Conservation (phyloP, 306 rosid species). For the Dryas drummondii region DNA sequence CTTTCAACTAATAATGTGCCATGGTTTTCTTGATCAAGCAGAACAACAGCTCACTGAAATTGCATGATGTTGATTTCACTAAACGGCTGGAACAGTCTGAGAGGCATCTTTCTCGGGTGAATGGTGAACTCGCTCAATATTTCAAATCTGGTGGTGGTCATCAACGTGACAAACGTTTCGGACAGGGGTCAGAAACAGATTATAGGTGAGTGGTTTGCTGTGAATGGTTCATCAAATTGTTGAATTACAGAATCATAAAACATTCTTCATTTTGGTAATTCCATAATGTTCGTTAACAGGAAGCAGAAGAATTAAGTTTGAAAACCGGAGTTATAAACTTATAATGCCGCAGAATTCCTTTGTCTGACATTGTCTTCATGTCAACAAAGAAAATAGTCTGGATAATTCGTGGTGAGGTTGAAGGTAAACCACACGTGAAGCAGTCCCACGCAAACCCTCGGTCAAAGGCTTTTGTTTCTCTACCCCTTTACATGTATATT, state of each 20-base stretch:
- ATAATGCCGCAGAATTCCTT: background rate
- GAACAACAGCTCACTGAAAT: slow-evolving; percentile 40
- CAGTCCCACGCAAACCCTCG: too few species aligned
- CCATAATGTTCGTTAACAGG: background rate
- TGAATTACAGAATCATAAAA: background rate
- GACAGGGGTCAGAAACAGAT: slow-evolving; percentile 21
- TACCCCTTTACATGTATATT: too few species aligned
- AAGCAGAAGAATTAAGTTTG: slow-evolving; percentile 16
- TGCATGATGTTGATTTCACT: slow-evolving; percentile 42
- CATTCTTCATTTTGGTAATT: slow-evolving; percentile 2
- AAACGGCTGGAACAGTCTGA: slow-evolving; percentile 62
- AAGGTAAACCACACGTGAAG: too few species aligned
- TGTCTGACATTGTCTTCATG: too few species aligned
- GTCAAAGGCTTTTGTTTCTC: too few species aligned
- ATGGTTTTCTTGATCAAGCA: slow-evolving; percentile 31
- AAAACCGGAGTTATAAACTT: background rate
- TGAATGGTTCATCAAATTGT: slow-evolving; percentile 14
- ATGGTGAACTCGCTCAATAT: slow-evolving; percentile 54
- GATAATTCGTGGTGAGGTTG: too few species aligned
- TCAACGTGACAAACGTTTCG: slow-evolving; percentile 32
- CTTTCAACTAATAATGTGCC: slow-evolving; percentile 7
- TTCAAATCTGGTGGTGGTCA: slow-evolving; percentile 46
- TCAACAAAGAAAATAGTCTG: too few species aligned
- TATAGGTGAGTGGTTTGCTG: slow-evolving; percentile 19
- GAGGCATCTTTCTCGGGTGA: slow-evolving; percentile 54